These are phyloP conservation scores for Apiospora sp. DNA, from an alignment of 2,329 filamentous ascomycete genomes.

Conservation along the genomic window DNA sequence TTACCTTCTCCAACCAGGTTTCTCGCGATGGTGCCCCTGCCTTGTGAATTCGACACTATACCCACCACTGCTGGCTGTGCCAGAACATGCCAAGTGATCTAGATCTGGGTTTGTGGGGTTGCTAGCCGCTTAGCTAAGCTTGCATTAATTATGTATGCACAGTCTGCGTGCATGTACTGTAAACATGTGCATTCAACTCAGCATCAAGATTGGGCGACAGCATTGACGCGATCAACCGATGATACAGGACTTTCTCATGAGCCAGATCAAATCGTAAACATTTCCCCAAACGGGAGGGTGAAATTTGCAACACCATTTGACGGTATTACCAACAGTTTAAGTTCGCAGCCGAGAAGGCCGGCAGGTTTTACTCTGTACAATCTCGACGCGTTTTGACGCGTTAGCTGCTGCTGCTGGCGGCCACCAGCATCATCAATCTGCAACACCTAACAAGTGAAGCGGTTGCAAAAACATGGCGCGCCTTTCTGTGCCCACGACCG, in stretches of 20 bases:
- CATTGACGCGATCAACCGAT: not conserved
- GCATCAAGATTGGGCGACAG: not conserved
- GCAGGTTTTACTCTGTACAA: not conserved
- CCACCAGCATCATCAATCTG: not conserved
- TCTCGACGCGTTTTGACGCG: slow-evolving; percentile 19
- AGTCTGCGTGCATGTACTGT: not conserved
- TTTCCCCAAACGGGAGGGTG: not conserved
- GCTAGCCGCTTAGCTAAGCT: not conserved
- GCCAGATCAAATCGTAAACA: not conserved
- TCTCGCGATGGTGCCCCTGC: not conserved
- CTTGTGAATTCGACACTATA: not conserved
- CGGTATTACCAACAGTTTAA: not conserved
- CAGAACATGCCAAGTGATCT: slow-evolving; percentile 4
- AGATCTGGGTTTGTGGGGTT: slow-evolving; percentile 1
- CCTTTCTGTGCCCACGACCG: slow-evolving; percentile 74
- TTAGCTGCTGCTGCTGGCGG: not conserved
- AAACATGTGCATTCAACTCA: not conserved
- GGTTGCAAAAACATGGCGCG: slow-evolving; percentile 52
- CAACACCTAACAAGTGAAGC: not conserved
- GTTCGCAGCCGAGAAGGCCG: not conserved
- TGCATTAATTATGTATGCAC: slow-evolving; percentile 3
- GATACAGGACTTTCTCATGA: not conserved
- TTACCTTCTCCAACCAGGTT: not conserved
- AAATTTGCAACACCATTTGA: not conserved
- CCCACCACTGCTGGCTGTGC: not conserved